These are phyloP conservation scores for Yamadazyma dendronema DNA, from an alignment of 1,139 yeast genomes.

Conservation along the genomic window DNA sequence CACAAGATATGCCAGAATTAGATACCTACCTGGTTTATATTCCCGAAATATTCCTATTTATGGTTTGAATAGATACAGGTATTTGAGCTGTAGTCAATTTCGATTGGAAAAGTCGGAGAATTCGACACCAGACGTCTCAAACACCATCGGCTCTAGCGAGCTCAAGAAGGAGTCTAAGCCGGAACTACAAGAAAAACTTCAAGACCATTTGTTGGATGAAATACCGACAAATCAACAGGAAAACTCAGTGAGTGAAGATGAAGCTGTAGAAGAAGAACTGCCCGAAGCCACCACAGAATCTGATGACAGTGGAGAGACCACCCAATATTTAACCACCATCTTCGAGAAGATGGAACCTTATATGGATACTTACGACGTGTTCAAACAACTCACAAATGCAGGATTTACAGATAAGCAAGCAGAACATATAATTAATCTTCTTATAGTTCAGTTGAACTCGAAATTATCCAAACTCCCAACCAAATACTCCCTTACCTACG, in stretches of 20 bases:
- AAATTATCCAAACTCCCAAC: slow-evolving; percentile 58
- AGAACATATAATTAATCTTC: slow-evolving; percentile 48
- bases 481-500: slow-evolving; percentile 62
- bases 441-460: slow-evolving; percentile 49
- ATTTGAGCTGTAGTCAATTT: background rate
- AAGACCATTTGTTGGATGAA: background rate
- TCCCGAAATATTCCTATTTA: background rate
- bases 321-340: slow-evolving; percentile 29
- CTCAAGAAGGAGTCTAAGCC: background rate
- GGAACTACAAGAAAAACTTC: background rate
- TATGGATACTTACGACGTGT: slow-evolving; percentile 50
- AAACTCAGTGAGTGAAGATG: background rate
- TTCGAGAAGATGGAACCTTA: slow-evolving; percentile 49
- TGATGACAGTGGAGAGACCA: slow-evolving; percentile 10
- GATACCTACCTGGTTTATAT: background rate
- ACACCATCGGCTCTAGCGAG: background rate
- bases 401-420: slow-evolving; percentile 59
- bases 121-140: background rate
- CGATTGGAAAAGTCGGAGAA: background rate
- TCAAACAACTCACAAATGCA: slow-evolving; percentile 34
- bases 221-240: slow-evolving; percentile 5
- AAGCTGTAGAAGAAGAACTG: background rate
- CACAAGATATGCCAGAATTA: background rate
- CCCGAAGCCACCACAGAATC: slow-evolving; percentile 4
- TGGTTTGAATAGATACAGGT: background rate